These are phyloP conservation scores for Golubevia pallescens DNA, from an alignment of 1,284 basidiomycete species.

Conservation along the genomic window DNA sequence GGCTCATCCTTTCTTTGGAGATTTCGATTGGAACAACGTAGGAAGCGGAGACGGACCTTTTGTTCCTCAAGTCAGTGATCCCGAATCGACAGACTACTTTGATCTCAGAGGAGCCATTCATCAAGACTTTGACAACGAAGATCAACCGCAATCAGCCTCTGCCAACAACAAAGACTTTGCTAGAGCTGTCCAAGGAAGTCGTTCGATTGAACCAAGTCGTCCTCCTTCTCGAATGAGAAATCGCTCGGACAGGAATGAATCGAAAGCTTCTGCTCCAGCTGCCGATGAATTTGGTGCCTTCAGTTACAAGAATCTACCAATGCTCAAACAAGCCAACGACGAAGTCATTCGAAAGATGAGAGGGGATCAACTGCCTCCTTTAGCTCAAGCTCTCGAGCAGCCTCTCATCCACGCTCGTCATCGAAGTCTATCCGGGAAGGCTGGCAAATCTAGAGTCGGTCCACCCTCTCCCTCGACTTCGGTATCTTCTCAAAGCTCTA, in stretches of 20 bases:
- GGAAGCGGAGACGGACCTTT: slow-evolving; percentile 88
- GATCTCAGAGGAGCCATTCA: slow-evolving; percentile 90
- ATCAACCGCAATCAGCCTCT: background rate
- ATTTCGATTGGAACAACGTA: slow-evolving; percentile 90
- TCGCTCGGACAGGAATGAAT: slow-evolving; percentile 18
- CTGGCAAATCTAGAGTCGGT: slow-evolving; percentile 13
- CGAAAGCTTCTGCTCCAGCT: slow-evolving; percentile 16
- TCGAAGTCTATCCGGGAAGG: slow-evolving; percentile 42
- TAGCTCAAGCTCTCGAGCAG: slow-evolving; percentile 38
- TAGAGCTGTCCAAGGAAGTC: background rate
- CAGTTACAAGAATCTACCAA: slow-evolving; percentile 95
- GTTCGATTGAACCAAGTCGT: slow-evolving; percentile 55
- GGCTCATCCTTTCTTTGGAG: slow-evolving; percentile 85
- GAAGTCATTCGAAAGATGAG: slow-evolving; percentile 91
- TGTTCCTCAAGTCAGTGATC: slow-evolving; percentile 91
- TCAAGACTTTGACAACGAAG: slow-evolving; percentile 84
- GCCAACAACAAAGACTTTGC: background rate
- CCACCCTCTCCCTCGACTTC: slow-evolving; percentile 82
- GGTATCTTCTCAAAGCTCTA: slow-evolving; percentile 88
- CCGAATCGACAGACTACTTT: slow-evolving; percentile 98
- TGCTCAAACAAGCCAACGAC: slow-evolving; percentile 97
- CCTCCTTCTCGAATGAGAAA: slow-evolving; percentile 53
- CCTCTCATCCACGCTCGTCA: slow-evolving; percentile 36
- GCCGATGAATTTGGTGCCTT: slow-evolving; percentile 94
- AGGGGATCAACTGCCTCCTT: slow-evolving; percentile 63